A percentile compares a stretch with the other conserved stretches of the same genome.
phyloP scores from a whole-genome alignment of 345 rosid species.

The Aquilaria sinensis region DNA sequence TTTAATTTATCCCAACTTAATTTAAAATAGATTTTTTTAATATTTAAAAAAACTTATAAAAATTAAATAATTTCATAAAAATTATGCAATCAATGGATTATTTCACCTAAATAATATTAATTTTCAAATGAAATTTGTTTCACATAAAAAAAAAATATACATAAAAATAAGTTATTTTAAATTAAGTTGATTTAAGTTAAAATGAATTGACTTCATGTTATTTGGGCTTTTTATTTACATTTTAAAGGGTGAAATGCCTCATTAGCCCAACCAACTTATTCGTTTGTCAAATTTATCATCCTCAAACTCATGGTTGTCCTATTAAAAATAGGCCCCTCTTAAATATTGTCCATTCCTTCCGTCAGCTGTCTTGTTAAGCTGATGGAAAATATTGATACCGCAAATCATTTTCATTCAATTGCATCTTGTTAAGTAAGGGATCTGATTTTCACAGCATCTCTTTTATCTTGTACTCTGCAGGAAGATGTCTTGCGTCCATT shows the following conservation, averaged over 20 bases:
- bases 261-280: not conserved
- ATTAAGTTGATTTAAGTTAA: slow-evolving; percentile 3
- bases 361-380: too few species aligned
- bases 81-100: too few species aligned
- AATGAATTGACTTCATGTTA: not conserved
- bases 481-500: not conserved
- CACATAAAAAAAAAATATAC: too few species aligned
- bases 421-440: too few species aligned
- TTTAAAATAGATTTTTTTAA: not conserved
- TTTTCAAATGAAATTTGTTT: too few species aligned
- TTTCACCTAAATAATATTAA: too few species aligned
- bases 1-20: too few species aligned
- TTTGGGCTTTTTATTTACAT: not conserved
- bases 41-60: not conserved
- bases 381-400: not conserved
- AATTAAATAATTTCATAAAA: not conserved
- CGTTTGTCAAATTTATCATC: not conserved
- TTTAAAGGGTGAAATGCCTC: not conserved
- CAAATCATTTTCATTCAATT: too few species aligned
- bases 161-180: too few species aligned
- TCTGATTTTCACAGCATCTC: too few species aligned
- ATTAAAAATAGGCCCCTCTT: not conserved
- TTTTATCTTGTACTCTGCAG: too few species aligned
- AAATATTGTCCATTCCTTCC: not conserved
- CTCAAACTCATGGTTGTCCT: too few species aligned